Evolutionary conservation across 1,284 basidiomycete genomes (phyloP).

Genomic region (Porodaedalea pini): DNA sequence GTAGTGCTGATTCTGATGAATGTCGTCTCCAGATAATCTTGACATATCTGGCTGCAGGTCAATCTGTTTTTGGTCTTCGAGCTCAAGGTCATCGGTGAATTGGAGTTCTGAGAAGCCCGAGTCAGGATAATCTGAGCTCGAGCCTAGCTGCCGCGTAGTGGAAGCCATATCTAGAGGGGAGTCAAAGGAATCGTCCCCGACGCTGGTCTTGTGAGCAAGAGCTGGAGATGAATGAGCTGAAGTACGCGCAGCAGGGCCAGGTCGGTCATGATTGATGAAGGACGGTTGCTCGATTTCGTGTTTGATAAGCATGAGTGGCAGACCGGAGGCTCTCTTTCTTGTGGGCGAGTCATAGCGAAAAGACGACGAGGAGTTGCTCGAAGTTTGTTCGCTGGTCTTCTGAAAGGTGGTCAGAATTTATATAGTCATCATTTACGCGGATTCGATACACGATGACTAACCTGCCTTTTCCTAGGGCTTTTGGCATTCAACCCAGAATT

Average conservation of each 20-base stretch:
- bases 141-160: conserved; percentile 3
- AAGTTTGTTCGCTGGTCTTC: background rate
- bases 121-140: conserved; percentile 5
- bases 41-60: background rate
- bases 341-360: background rate
- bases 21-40: background rate
- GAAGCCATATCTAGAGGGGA: conserved; percentile 3
- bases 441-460: background rate
- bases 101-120: conserved; percentile 16
- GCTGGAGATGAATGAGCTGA: background rate
- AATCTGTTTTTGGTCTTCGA: background rate
- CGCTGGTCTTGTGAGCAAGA: background rate
- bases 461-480: conserved; percentile 12
- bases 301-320: background rate
- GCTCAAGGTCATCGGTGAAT: conserved; percentile 7
- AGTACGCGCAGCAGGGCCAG: background rate
- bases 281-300: background rate
- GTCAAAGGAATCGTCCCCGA: background rate
- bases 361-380: background rate
- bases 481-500: background rate
- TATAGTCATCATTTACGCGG: background rate
- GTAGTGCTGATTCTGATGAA: too few species aligned
- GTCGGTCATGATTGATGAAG: background rate
- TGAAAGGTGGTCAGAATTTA: background rate
- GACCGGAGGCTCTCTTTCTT: background rate